A percentile compares a stretch with the other conserved stretches of the same genome.
Evolutionary conservation across 306 rosid genomes (phyloP).

Genomic region (Dalbergia cultrata): DNA sequence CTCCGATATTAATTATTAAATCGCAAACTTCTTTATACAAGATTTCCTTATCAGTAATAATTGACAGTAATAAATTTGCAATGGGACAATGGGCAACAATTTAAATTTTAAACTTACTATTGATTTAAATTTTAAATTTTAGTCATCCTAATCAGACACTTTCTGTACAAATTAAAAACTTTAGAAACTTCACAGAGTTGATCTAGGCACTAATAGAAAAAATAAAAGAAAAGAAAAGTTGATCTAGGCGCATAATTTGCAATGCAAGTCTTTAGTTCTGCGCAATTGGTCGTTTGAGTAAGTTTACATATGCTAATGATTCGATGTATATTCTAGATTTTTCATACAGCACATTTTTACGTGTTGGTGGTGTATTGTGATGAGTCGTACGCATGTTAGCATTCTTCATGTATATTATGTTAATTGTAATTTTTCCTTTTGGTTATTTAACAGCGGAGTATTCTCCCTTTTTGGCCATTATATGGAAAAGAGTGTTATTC

Average conservation of each 20-base stretch:
- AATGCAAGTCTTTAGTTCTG: constrained; percentile 44
- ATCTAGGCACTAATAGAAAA: no score
- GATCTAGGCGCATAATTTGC: constrained; percentile 33
- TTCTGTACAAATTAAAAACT: no score
- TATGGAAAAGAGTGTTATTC: constrained; percentile 94
- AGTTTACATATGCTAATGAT: constrained; percentile 16
- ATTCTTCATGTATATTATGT: constrained; percentile 19
- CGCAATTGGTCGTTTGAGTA: constrained; percentile 36
- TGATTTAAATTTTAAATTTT: no score
- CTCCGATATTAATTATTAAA: no score
- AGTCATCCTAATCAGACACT: no score
- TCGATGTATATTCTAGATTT: constrained; percentile 51
- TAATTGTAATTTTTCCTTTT: constrained; percentile 35
- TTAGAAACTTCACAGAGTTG: no score
- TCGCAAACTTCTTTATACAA: no score
- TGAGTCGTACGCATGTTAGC: background rate
- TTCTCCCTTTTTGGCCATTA: constrained; percentile 78
- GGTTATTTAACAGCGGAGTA: constrained; percentile 69
- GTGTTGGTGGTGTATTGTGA: background rate
- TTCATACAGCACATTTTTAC: constrained; percentile 8
- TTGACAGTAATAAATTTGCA: no score
- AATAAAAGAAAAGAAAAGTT: background rate
- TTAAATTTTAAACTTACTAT: no score
- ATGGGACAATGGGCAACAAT: no score
- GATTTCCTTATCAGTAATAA: no score